phyloP scores from a whole-genome alignment of 345 rosid species.

The Citrus sp. region DNA sequence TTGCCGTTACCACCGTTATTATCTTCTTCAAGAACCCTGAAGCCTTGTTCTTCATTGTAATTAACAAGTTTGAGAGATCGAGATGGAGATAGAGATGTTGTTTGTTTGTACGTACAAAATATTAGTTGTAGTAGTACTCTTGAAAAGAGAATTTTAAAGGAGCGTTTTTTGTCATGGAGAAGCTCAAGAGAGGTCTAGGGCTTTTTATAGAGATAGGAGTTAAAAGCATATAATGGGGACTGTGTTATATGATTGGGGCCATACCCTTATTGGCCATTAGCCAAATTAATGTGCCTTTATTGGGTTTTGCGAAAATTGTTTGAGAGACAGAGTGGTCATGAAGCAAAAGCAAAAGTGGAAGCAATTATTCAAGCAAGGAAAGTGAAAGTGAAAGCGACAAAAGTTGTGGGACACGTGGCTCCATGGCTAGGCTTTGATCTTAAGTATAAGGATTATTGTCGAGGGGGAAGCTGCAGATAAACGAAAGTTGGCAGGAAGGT shows the following conservation, averaged over 20 bases:
- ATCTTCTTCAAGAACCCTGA: conserved; percentile 42
- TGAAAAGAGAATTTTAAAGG: not conserved
- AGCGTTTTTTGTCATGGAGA: conserved; percentile 5
- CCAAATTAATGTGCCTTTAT: not conserved
- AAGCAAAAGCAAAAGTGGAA: conserved; percentile 15
- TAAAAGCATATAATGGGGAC: too few species aligned
- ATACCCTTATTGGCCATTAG: not conserved
- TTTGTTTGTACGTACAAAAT: too few species aligned
- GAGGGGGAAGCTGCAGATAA: too few species aligned
- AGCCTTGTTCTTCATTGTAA: conserved; percentile 39
- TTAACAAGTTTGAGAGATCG: too few species aligned
- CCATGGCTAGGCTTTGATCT: not conserved
- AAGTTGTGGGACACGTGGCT: conserved; percentile 15
- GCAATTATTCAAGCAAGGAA: not conserved
- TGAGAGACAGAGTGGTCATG: conserved; percentile 7
- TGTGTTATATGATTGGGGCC: not conserved
- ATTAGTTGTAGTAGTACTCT: too few species aligned
- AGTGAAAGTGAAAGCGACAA: not conserved
- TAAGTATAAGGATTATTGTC: not conserved
- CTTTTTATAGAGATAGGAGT: not conserved
- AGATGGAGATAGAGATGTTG: too few species aligned
- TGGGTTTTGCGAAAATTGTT: not conserved
- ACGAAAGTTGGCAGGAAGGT: not conserved
- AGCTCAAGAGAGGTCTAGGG: not conserved
- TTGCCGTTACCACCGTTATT: conserved; percentile 24